phyloP scores from a whole-genome alignment of 176 grass and related monocot genomes.

The Phoenix roebelenii region DNA sequence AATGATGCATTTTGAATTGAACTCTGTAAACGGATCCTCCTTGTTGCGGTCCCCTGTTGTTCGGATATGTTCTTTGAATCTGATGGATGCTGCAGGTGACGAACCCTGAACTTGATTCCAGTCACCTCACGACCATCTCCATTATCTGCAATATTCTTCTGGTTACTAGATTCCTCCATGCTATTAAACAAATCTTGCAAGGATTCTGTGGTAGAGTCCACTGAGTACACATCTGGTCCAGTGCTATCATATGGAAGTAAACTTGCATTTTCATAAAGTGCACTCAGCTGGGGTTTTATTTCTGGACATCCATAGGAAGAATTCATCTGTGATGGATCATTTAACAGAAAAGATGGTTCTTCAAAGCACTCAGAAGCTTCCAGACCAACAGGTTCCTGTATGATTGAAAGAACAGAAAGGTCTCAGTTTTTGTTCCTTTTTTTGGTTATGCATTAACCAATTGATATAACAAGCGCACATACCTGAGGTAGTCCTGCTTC shows the following conservation, averaged over 20 bases:
- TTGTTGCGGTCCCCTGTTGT: conserved; percentile 31
- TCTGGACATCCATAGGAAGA: conserved; percentile 23
- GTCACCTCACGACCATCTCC: conserved; percentile 21
- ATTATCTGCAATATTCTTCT: conserved; percentile 22
- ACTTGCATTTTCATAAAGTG: conserved; percentile 39
- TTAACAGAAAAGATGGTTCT: not conserved
- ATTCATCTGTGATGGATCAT: conserved; percentile 15
- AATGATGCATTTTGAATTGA: not conserved
- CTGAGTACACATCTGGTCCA: conserved; percentile 53
- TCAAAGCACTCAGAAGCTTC: not conserved
- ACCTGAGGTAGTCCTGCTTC: conserved; percentile 9
- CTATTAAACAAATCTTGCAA: conserved; percentile 62
- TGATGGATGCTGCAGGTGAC: conserved; percentile 10
- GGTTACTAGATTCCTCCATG: conserved; percentile 34
- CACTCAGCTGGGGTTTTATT: conserved; percentile 14
- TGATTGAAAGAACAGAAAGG: conserved; percentile 6
- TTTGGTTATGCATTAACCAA: not conserved
- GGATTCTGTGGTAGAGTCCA: conserved; percentile 43
- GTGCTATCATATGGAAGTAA: conserved; percentile 44
- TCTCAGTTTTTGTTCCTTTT: not conserved
- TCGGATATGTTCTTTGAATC: not conserved
- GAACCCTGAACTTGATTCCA: conserved; percentile 28
- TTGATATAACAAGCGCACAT: not conserved
- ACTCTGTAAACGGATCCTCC: conserved; percentile 34
- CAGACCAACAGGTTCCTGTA: not conserved